These are phyloP conservation scores for Leishmania martiniquensis DNA, from an alignment of 208 protist species.

Conservation along the genomic window DNA sequence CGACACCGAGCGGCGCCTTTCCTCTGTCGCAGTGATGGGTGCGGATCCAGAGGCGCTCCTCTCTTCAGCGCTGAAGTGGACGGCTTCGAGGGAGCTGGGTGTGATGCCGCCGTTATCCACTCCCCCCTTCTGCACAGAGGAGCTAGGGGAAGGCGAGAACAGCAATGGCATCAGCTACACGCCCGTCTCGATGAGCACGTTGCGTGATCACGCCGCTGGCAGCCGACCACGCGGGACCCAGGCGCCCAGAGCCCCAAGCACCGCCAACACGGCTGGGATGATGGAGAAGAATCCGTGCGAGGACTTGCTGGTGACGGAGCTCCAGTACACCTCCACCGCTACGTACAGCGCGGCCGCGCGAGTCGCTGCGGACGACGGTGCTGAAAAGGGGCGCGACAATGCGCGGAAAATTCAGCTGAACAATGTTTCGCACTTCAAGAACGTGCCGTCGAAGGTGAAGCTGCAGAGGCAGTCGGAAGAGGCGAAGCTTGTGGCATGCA, in stretches of 20 bases:
- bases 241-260: neutral
- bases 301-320: neutral
- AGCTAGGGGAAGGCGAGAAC: slow-evolving; percentile 3
- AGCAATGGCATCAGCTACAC: no score
- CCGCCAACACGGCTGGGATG: neutral
- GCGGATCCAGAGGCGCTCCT: slow-evolving; percentile 29
- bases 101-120: neutral
- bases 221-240: slow-evolving; percentile 4
- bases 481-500: slow-evolving; percentile 45
- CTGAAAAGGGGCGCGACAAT: neutral
- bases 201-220: slow-evolving; percentile 3
- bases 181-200: neutral
- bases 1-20: slow-evolving; percentile 24
- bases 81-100: slow-evolving; percentile 34
- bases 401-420: slow-evolving; percentile 68
- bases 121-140: neutral
- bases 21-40: slow-evolving; percentile 19
- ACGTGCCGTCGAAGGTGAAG: slow-evolving; percentile 73
- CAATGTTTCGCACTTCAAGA: slow-evolving; percentile 84
- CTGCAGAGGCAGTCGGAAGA: slow-evolving; percentile 33
- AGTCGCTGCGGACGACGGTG: neutral
- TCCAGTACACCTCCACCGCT: neutral
- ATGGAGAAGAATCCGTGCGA: neutral
- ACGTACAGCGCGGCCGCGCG: slow-evolving; percentile 5
- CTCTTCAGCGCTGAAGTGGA: slow-evolving; percentile 34